A percentile compares a stretch with the other conserved stretches of the same genome.
phyloP scores from a whole-genome alignment of 2,329 filamentous ascomycete species.

The Pseudogymnoascus sp. region DNA sequence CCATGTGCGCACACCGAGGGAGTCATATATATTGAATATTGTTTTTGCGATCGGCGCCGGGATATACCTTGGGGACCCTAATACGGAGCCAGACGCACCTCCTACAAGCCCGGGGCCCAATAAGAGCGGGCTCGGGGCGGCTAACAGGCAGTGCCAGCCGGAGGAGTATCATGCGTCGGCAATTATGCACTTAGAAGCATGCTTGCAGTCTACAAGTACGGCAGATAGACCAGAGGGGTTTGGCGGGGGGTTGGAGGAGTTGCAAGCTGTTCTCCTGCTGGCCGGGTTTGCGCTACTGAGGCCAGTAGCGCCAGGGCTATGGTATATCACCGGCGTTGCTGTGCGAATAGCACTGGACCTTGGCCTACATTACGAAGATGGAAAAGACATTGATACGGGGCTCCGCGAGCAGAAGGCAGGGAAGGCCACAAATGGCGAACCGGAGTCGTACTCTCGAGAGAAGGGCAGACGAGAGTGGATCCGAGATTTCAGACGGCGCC shows the following conservation, averaged over 20 bases:
- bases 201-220: conserved; percentile 56
- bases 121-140: conserved; percentile 23
- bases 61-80: conserved; percentile 69
- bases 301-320: conserved; percentile 85
- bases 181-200: conserved; percentile 83
- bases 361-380: conserved; percentile 88
- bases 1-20: conserved; percentile 61
- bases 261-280: conserved; percentile 86
- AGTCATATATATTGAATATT: conserved; percentile 93
- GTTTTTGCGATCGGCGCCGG: conserved; percentile 94
- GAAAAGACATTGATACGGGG: conserved; percentile 54
- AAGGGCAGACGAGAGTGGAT: conserved; percentile 70
- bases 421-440: conserved; percentile 29
- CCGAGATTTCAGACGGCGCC: conserved; percentile 72
- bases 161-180: conserved; percentile 96
- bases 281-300: conserved; percentile 86
- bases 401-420: conserved; percentile 43
- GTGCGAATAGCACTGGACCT: conserved; percentile 85
- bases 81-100: conserved; percentile 34
- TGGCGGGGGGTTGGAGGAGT: conserved; percentile 82
- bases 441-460: conserved; percentile 38
- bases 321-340: conserved; percentile 95
- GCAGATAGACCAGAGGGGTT: conserved; percentile 54
- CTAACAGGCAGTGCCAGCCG: conserved; percentile 61
- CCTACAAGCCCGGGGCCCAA: conserved; percentile 19